Conservation (phyloP, 1,139 yeast species). For the Sugiyamaella pinicola region DNA sequence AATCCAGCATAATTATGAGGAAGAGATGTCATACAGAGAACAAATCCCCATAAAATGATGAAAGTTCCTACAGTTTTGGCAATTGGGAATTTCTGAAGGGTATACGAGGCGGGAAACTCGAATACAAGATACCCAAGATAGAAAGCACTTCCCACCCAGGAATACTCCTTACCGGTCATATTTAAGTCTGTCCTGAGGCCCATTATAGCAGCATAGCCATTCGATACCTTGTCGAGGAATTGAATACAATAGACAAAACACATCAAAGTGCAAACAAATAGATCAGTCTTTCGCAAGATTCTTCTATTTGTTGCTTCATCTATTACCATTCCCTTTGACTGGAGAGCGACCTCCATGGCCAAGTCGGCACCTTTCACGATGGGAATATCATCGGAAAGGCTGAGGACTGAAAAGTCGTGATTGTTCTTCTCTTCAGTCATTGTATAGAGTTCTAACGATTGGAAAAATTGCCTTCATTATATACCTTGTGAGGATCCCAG, state of each 20-base stretch:
- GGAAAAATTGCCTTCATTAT: too few relatives aligned
- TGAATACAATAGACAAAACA: slow-evolving; percentile 59
- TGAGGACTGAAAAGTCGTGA: too few relatives aligned
- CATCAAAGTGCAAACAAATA: slow-evolving; percentile 58
- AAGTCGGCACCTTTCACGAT: slow-evolving; percentile 25
- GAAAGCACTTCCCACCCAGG: slow-evolving; percentile 64
- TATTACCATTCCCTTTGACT: slow-evolving; percentile 29
- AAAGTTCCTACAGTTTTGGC: slow-evolving; percentile 53
- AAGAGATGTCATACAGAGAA: slow-evolving; percentile 53
- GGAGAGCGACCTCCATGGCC: slow-evolving; percentile 28
- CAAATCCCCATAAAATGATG: slow-evolving; percentile 55
- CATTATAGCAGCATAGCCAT: slow-evolving; percentile 60
- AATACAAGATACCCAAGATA: slow-evolving; percentile 55
- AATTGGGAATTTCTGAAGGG: slow-evolving; percentile 56
- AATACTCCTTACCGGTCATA: slow-evolving; percentile 45
- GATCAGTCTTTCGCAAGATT: slow-evolving; percentile 56
- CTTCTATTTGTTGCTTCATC: slow-evolving; percentile 40
- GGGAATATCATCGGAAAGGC: too few relatives aligned
- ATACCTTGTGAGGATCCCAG: too few relatives aligned
- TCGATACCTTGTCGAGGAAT: slow-evolving; percentile 66
- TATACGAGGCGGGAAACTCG: slow-evolving; percentile 53
- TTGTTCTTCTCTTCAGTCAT: too few relatives aligned
- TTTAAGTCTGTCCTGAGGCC: slow-evolving; percentile 50
- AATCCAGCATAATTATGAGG: slow-evolving; percentile 53
- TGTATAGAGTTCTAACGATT: too few relatives aligned